Conservation (phyloP, 306 rosid genomes). For the Lagenaria siceraria region DNA sequence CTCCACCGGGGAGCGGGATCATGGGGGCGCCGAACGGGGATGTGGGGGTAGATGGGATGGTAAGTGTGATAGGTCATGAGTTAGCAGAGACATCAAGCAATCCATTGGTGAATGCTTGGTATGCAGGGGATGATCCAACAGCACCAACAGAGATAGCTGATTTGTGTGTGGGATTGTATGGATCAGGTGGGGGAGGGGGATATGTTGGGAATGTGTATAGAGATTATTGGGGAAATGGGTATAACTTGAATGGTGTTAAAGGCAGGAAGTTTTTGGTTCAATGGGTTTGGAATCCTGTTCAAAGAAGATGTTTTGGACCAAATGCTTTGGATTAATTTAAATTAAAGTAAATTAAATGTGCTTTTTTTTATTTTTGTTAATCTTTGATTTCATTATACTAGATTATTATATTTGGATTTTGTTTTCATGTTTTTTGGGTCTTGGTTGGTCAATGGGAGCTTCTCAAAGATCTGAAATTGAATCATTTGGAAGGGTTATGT, state of each 20-base stretch:
- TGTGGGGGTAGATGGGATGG: slow-evolving; percentile 38
- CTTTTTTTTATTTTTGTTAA: neutral
- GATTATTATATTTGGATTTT: neutral
- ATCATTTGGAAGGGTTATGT: neutral
- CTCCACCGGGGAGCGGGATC: slow-evolving; percentile 12
- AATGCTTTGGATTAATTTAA: slow-evolving; percentile 39
- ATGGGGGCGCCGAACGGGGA: slow-evolving; percentile 37
- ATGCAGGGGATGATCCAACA: slow-evolving; percentile 43
- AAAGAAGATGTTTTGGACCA: slow-evolving; percentile 43
- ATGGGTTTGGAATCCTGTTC: slow-evolving; percentile 41
- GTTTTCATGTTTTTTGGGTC: neutral
- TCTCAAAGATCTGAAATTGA: too few species aligned
- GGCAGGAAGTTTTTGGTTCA: slow-evolving; percentile 39
- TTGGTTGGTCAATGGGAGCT: neutral
- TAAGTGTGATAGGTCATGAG: slow-evolving; percentile 48
- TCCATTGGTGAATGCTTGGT: slow-evolving; percentile 48
- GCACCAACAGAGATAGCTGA: slow-evolving; percentile 52
- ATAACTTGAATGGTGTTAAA: slow-evolving; percentile 31
- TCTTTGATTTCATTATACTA: neutral
- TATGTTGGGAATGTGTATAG: slow-evolving; percentile 29
- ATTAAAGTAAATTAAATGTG: neutral
- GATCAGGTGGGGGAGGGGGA: slow-evolving; percentile 46
- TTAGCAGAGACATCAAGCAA: slow-evolving; percentile 39
- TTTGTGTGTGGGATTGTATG: slow-evolving; percentile 40
- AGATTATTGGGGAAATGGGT: slow-evolving; percentile 32